Evolutionary conservation across 768 basidiomycete genomes (phyloP), one percentile per base, ranked within the genome.

Genomic region (Roridomyces roridus): DNA sequence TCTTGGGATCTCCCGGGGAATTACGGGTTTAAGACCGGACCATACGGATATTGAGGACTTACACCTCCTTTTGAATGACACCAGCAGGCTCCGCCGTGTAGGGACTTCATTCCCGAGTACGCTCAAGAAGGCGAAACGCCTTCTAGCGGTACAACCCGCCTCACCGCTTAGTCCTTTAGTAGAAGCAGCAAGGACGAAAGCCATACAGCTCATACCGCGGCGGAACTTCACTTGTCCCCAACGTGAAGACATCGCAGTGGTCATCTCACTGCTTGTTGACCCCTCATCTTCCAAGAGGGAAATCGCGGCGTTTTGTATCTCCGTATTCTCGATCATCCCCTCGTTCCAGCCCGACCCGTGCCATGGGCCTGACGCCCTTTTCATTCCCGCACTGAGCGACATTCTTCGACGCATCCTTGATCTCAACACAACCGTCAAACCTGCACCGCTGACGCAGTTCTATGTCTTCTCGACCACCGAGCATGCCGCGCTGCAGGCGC

Each of bases 11-110:
- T 65, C 66, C 29, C 51, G 60, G 49, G 41, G 51, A 17, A 44
- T 46, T 31, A 39, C 55, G 28, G 23, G 36, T 5, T 9, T 20
- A 40, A 23, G 41, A 25, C 55, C 51, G 46, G 26, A 40, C 20
- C 51, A 55, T 72, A 70, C 79, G 2, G 82, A 83, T 63, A 82
- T 83, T 28, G 82, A 83, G 67, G 80, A 82, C 50, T 69, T 83
- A 4, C 74, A 80, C 58, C 60, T 63, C 1, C 64, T 81, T 10
- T 50, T 81, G 23, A 51, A 46, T 7, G 64, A 76, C 49, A 55
- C 57, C 18, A 24, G 40, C 20, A 72, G 65, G 40, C 59, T 80
- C 29, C 63, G 69, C 5, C 57, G 47, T 10, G 58, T 82, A 23
- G 67, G 69, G 20, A 60, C 46, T 15, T 60, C 65, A 2, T 76